phyloP scores from a whole-genome alignment of 495 filamentous ascomycete genomes.

The Hypoxylon fuscum region DNA sequence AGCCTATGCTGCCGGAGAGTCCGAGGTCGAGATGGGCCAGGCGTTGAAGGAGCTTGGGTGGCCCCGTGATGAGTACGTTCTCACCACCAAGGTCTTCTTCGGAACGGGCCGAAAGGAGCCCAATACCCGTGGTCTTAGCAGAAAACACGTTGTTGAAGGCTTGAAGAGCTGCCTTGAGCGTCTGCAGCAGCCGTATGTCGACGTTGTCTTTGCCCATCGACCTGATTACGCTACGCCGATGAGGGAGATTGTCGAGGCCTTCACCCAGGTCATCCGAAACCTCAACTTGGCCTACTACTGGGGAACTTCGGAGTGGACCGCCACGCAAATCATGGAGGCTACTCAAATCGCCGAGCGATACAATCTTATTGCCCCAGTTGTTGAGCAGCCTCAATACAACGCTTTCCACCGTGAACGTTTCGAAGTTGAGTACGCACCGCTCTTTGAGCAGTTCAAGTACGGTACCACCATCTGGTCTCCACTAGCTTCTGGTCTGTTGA shows the following conservation, averaged over 20 bases:
- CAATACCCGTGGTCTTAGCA: conserved; percentile 56
- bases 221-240: conserved; percentile 56
- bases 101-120: conserved; percentile 59
- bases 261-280: conserved; percentile 63
- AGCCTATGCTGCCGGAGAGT: conserved; percentile 58
- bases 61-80: conserved; percentile 59
- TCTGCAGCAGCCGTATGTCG: conserved; percentile 57
- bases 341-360: conserved; percentile 64
- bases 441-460: conserved; percentile 69
- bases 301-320: conserved; percentile 66
- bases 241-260: conserved; percentile 61
- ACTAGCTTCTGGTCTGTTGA: conserved; percentile 73
- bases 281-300: conserved; percentile 66
- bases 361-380: conserved; percentile 65
- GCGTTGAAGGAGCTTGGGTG: conserved; percentile 56
- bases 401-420: conserved; percentile 64
- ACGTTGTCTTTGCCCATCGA: conserved; percentile 59
- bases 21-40: conserved; percentile 63
- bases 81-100: conserved; percentile 55
- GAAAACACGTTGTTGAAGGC: conserved; percentile 60
- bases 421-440: conserved; percentile 69
- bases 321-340: conserved; percentile 64
- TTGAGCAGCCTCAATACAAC: conserved; percentile 69
- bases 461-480: conserved; percentile 80
- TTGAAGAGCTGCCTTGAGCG: conserved; percentile 56